A percentile compares a stretch with the other conserved stretches of the same genome.
Conservation (phyloP, 2,329 filamentous ascomycete genomes). For the Lachnellula occidentalis region DNA sequence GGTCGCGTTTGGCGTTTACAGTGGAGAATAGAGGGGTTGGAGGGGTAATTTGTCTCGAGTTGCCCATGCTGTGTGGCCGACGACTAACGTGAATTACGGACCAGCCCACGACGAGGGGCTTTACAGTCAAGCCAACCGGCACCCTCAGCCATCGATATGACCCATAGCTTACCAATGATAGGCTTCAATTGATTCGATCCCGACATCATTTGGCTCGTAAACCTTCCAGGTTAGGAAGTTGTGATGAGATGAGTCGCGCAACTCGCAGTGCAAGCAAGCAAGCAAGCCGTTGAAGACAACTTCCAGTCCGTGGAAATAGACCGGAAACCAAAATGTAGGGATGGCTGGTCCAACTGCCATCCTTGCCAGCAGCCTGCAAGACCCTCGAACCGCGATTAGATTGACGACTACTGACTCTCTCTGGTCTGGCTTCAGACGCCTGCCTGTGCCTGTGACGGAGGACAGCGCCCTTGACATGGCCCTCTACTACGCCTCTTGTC, state of each 20-base stretch:
- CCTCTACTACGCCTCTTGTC: neutral
- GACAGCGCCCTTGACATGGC: neutral
- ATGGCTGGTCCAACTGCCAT: neutral
- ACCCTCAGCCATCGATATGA: neutral
- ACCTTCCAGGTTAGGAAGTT: slow-evolving; percentile 7
- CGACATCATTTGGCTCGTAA: neutral
- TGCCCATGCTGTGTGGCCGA: slow-evolving; percentile 1
- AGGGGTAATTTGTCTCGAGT: slow-evolving; percentile 5
- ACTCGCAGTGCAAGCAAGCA: neutral
- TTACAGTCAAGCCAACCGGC: neutral
- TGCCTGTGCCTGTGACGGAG: neutral
- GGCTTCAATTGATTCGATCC: neutral
- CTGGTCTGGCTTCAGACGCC: neutral
- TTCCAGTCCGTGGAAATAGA: neutral
- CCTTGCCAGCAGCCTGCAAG: neutral
- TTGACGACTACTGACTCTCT: too few species aligned
- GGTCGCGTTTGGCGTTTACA: slow-evolving; percentile 4
- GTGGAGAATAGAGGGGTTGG: slow-evolving; percentile 5
- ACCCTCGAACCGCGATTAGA: neutral
- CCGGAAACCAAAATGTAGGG: neutral
- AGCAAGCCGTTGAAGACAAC: neutral
- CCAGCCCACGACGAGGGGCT: neutral
- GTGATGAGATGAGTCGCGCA: slow-evolving; percentile 1
- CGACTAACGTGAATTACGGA: neutral
- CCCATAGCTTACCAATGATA: neutral